Evolutionary conservation across 495 filamentous ascomycete genomes (phyloP), one percentile per base, ranked within the genome.

Genomic region (Filosporella fistucella): DNA sequence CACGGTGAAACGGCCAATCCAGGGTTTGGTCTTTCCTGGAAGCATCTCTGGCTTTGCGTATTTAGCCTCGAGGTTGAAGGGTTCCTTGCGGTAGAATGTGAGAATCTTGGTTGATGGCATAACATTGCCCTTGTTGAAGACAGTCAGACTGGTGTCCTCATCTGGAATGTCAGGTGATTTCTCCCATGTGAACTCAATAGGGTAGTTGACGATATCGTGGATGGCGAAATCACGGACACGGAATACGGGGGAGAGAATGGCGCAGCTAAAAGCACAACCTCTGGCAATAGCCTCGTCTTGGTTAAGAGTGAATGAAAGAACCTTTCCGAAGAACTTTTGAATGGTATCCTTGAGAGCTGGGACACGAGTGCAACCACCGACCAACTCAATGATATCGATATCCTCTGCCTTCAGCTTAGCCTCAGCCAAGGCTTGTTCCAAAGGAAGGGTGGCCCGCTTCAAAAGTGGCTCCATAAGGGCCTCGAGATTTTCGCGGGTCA

Each of bases 101-200:
- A 99, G 84, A 55, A 99, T 99, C 79, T 99, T 99, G 49, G 93
- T 99, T 5, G 93, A 97, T 40, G 93, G 93, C 76, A 99, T 88
- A 43, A 96, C 86, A 57, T 96, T 96, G 69, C 91, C 93, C 66
- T 84, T 89, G 80, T 90, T 91, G 74, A 99, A 99, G 58, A 99
- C 93, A 24, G 86, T 95, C 41, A 99, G 76, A 73, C 84, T 93
- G 42, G 94, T 97, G 63, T 97, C 93, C 75, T 99, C 93, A 66
- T 99, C 94, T 23, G 93, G 93, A 58, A 99, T 97, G 49, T 99
- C 93, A 41, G 90, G 80, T 21, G 93, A 95, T 74, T 97, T 93
- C 77, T 99, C 93, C 93, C 93, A 99, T 45, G 88, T 87, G 72
- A 99, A 99, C 67, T 99, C 94, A 68, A 99, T 96, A 25, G 93